Evolutionary conservation across 2,329 filamentous ascomycete genomes (phyloP).

Genomic region (Leptosphaerulina australis): DNA sequence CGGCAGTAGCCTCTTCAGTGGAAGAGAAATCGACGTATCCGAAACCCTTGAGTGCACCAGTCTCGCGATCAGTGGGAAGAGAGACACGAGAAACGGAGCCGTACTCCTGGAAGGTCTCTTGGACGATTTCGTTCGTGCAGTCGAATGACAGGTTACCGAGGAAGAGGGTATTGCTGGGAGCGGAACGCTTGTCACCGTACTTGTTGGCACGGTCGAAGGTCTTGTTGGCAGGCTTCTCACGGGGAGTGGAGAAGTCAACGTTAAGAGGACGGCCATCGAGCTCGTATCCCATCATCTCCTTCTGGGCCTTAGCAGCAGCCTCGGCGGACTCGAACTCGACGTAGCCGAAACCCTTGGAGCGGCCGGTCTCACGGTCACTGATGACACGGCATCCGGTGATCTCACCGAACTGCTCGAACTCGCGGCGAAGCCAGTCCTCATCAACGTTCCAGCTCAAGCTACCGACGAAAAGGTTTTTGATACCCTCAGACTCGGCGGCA

Average conservation of each 20-base stretch:
- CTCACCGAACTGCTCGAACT: constrained; percentile 81
- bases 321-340: constrained; percentile 78
- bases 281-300: constrained; percentile 75
- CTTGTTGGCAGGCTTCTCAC: constrained; percentile 58
- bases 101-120: constrained; percentile 74
- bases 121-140: constrained; percentile 75
- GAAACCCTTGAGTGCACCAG: constrained; percentile 86
- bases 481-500: constrained; percentile 52
- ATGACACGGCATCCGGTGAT: constrained; percentile 78
- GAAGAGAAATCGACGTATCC: constrained; percentile 86
- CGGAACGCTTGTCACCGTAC: constrained; percentile 80
- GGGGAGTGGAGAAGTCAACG: constrained; percentile 76
- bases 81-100: constrained; percentile 78
- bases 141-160: constrained; percentile 90
- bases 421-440: constrained; percentile 77
- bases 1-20: constrained; percentile 80
- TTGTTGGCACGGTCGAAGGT: constrained; percentile 65
- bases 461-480: constrained; percentile 82
- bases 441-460: constrained; percentile 91
- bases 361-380: constrained; percentile 78
- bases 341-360: constrained; percentile 92
- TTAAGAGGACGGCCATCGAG: constrained; percentile 77
- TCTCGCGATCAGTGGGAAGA: constrained; percentile 86
- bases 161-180: constrained; percentile 85
- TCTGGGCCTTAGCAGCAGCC: constrained; percentile 72